Evolutionary conservation across 495 filamentous ascomycete genomes (phyloP), one percentile per base, ranked within the genome.

Genomic region (Penicillium atrosanguineum): DNA sequence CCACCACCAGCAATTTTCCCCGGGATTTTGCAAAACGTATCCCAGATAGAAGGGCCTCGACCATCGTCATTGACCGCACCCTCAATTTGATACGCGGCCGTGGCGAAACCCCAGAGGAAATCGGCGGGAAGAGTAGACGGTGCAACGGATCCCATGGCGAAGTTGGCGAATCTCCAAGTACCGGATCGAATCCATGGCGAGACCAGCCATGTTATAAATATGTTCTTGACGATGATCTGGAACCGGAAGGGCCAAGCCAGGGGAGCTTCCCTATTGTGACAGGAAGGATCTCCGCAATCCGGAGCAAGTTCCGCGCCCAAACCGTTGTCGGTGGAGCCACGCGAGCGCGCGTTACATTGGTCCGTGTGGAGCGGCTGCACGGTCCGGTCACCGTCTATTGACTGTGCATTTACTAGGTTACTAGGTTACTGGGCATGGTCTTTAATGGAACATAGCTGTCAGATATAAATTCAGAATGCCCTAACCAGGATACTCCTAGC

Each of bases 61-160:
- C 87, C 87, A 69, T 90, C 87, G 54, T 79, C 79, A 31, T 83
- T 69, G 16, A 74, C 73, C 11, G 81, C 84, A 46, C 87, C 88
- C 74, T 90, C 87, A 56, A 90, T 86, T 66, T 91, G 88, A 74
- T 89, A 89, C 57, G 85, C 87, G 59, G 87, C 87, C 37, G 88
- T 93, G 57, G 88, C 87, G 68, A 88, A 93, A 48, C 87, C 88
- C 88, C 89, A 91, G 53, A 88, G 66, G 66, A 91, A 91, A 65
- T 89, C 87, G 46, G 82, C 79, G 40, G 84, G 86, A 51, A 91
- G 76, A 64, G 75, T 70, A 18, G 71, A 69, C 29, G 57, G 29
- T 21, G 50, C 42, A 16, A 60, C 48, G 29, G 68, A 72, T n/a
- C 64, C 69, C 70, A 74, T 74, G 25, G 37, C 63, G 54, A 34